Evolutionary conservation across 345 rosid genomes (phyloP).

Genomic region (Raphanus raphanistrum): DNA sequence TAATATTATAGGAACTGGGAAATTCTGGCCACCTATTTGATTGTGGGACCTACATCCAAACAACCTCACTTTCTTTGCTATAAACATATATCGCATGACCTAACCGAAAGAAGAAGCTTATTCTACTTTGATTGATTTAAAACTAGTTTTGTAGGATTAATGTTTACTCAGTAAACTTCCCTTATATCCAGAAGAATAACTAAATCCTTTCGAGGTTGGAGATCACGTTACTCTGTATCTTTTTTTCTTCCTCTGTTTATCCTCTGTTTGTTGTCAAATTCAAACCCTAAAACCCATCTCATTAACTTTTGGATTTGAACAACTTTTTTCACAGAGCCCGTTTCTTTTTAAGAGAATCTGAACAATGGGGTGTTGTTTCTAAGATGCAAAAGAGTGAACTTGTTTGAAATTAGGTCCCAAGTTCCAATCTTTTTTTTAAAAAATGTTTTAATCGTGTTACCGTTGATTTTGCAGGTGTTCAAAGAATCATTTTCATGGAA

Average conservation of each 20-base stretch:
- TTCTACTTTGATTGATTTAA: not conserved
- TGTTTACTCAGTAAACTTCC: not conserved
- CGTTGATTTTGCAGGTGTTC: slow-evolving; percentile 29
- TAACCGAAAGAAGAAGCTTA: not conserved
- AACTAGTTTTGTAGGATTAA: not conserved
- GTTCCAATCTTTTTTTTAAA: not conserved
- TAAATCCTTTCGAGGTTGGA: not conserved
- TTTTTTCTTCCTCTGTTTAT: not conserved
- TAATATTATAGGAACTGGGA: no score
- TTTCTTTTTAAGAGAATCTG: not conserved
- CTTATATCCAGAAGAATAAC: not conserved
- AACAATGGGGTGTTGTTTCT: not conserved
- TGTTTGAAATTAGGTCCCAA: not conserved
- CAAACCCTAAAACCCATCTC: slow-evolving; percentile 23
- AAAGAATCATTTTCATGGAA: slow-evolving; percentile 25
- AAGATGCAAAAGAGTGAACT: not conserved
- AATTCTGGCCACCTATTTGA: not conserved
- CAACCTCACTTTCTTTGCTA: slow-evolving; percentile 15
- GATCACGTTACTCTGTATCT: slow-evolving; percentile 1
- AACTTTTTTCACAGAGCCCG: not conserved
- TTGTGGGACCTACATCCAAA: not conserved
- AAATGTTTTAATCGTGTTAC: not conserved
- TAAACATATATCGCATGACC: slow-evolving; percentile 31
- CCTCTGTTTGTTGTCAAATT: not conserved
- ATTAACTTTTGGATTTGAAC: not conserved